phyloP scores from a whole-genome alignment of 176 grass and related monocot species.

The Urochloa ruziziensis region DNA sequence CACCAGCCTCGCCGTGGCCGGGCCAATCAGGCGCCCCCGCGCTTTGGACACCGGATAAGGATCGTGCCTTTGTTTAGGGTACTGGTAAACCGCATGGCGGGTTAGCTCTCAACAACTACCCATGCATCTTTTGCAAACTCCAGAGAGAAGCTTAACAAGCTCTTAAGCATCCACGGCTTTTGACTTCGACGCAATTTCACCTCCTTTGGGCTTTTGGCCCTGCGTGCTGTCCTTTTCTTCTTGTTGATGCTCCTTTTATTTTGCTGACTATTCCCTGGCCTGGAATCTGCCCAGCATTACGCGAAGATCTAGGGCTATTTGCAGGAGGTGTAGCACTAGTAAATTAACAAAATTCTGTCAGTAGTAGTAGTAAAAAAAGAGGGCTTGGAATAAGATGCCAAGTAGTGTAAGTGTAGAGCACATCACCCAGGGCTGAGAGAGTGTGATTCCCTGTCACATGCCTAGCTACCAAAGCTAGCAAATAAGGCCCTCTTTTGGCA shows the following conservation, averaged over 20 bases:
- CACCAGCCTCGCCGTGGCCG: slow-evolving; percentile 4
- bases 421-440: neutral
- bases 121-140: neutral
- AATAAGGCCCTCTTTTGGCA: neutral
- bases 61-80: slow-evolving; percentile 21
- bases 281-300: neutral
- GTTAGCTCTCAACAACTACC: neutral
- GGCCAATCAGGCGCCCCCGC: neutral
- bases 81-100: slow-evolving; percentile 26
- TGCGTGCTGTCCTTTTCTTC: neutral
- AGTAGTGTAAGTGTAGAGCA: neutral
- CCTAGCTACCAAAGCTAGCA: slow-evolving; percentile 1
- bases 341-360: neutral
- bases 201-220: neutral
- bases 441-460: slow-evolving; percentile 62
- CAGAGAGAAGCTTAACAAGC: neutral
- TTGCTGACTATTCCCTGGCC: neutral
- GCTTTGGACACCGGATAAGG: slow-evolving; percentile 47
- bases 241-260: neutral
- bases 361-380: neutral
- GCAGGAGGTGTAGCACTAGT: neutral
- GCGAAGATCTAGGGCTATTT: neutral
- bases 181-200: neutral
- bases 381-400: slow-evolving; percentile 33
- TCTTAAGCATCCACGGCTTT: neutral